Conservation (phyloP, 164 flowering plant species). For the Chimonanthus salicifolius region DNA sequence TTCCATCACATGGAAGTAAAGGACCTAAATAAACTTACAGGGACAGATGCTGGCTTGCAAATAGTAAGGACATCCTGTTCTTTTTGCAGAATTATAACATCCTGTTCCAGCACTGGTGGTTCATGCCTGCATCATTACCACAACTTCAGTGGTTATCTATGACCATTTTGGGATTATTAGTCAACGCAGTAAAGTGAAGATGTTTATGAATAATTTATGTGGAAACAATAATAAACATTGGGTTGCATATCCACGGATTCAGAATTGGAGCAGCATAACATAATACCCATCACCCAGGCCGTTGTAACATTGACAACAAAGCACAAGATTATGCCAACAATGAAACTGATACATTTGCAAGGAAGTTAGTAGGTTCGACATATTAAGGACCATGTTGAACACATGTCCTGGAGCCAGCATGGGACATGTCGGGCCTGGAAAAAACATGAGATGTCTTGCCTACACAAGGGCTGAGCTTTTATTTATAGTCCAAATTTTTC, state of each 20-base stretch:
- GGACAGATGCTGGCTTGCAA: conserved; percentile 89
- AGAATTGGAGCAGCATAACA: neutral
- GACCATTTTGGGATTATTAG: neutral
- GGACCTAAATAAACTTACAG: conserved; percentile 42
- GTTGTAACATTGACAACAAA: neutral
- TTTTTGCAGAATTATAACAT: conserved; percentile 50
- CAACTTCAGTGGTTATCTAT: neutral
- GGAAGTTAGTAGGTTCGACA: no score
- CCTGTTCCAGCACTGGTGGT: conserved; percentile 84
- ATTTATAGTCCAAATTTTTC: no score
- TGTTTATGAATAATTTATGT: neutral
- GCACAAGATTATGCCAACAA: neutral
- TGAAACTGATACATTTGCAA: no score
- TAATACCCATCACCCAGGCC: neutral
- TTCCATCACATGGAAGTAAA: neutral
- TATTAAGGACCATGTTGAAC: no score
- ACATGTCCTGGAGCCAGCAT: neutral
- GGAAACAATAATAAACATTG: neutral
- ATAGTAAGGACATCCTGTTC: conserved; percentile 73
- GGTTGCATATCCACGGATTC: neutral
- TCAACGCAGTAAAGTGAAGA: neutral
- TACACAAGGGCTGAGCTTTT: neutral
- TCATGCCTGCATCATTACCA: conserved; percentile 64
- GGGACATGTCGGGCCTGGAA: neutral
- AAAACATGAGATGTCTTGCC: neutral